Evolutionary conservation across 805 yeast species (phyloP).

Genomic region (Metschnikowia kunwiensis): DNA sequence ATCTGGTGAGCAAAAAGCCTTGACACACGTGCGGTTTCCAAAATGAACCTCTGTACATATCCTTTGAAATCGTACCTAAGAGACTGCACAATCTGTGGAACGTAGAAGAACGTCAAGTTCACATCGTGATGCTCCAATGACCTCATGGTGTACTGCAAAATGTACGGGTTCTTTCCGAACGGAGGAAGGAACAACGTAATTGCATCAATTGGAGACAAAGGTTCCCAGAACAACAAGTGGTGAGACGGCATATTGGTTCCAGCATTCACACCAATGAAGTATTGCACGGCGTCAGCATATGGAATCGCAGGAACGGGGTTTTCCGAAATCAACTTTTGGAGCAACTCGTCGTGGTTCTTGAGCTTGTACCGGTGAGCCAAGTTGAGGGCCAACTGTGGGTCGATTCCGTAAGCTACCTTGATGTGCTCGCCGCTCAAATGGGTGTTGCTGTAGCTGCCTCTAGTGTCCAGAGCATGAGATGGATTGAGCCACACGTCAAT

Average conservation of each 20-base stretch:
- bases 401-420: slow-evolving; percentile 55
- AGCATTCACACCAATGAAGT: slow-evolving; percentile 42
- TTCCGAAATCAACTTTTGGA: slow-evolving; percentile 44
- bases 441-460: slow-evolving; percentile 33
- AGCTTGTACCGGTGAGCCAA: slow-evolving; percentile 59
- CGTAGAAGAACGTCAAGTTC: slow-evolving; percentile 88
- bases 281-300: slow-evolving; percentile 59
- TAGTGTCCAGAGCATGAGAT: slow-evolving; percentile 41
- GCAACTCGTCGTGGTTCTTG: slow-evolving; percentile 35
- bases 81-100: slow-evolving; percentile 95
- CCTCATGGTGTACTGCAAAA: slow-evolving; percentile 85
- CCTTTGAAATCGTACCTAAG: slow-evolving; percentile 80
- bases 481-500: slow-evolving; percentile 78
- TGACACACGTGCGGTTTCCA: slow-evolving; percentile 88
- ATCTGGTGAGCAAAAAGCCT: slow-evolving; percentile 95
- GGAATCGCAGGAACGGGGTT: slow-evolving; percentile 59
- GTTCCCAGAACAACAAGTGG: slow-evolving; percentile 63
- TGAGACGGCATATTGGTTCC: slow-evolving; percentile 38
- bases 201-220: slow-evolving; percentile 78
- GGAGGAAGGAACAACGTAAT: slow-evolving; percentile 81
- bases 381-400: slow-evolving; percentile 71
- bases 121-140: slow-evolving; percentile 86
- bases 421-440: slow-evolving; percentile 43
- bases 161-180: slow-evolving; percentile 58
- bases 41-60: slow-evolving; percentile 80